A percentile compares a stretch with the other conserved stretches of the same genome.
phyloP scores from a whole-genome alignment of 2,329 filamentous ascomycete genomes.

The Diplodia mutila region DNA sequence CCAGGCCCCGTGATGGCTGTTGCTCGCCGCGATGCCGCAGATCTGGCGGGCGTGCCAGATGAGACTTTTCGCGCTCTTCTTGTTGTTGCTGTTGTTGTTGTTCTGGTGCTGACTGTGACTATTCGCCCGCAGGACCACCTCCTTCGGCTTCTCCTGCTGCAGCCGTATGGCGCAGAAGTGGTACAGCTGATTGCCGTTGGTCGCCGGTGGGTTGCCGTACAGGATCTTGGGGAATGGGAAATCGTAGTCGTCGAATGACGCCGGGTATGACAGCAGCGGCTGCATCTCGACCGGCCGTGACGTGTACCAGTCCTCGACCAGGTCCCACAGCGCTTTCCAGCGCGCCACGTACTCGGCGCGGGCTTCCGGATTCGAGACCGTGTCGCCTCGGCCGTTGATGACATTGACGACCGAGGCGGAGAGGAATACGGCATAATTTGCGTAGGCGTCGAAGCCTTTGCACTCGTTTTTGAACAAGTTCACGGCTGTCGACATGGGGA shows the following conservation, averaged over 20 bases:
- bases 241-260: conserved; percentile 11
- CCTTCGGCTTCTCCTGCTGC: conserved; percentile 36
- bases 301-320: conserved; percentile 39
- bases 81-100: neutral
- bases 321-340: conserved; percentile 39
- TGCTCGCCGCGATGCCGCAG: conserved; percentile 51
- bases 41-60: conserved; percentile 54
- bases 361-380: conserved; percentile 28
- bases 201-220: conserved; percentile 30
- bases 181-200: conserved; percentile 31
- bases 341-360: conserved; percentile 32
- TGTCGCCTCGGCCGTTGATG: conserved; percentile 32
- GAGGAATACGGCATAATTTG: conserved; percentile 63
- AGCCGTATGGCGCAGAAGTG: conserved; percentile 30
- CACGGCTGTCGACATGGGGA: conserved; percentile 43
- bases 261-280: conserved; percentile 25
- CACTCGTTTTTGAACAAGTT: conserved; percentile 42
- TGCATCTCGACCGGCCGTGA: conserved; percentile 35
- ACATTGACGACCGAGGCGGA: conserved; percentile 50
- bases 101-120: no score
- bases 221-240: conserved; percentile 29
- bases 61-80: conserved; percentile 37
- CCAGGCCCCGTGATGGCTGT: conserved; percentile 51
- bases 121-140: conserved; percentile 12
- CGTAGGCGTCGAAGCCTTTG: conserved; percentile 57